A percentile compares a stretch with the other conserved stretches of the same genome.
phyloP scores from a whole-genome alignment of 768 basidiomycete species.

The Kwoniella newhampshirensis region DNA sequence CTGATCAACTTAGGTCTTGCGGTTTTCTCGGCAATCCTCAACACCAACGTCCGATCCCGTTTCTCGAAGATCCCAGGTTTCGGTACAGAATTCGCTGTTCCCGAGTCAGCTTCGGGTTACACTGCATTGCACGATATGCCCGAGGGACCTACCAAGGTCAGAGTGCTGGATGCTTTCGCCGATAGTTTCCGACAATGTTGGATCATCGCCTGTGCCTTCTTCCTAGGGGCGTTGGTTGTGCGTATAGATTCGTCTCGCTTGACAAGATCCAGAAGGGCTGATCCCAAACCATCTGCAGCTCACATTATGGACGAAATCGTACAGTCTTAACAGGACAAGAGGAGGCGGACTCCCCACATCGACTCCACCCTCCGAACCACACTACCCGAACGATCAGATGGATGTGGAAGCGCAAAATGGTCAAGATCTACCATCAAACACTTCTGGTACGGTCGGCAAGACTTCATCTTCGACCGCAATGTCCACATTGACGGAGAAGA shows the following conservation, averaged over 20 bases:
- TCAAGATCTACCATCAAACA: too few relatives aligned
- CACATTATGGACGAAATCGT: slow-evolving; percentile 17
- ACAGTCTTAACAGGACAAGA: slow-evolving; percentile 16
- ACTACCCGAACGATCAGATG: too few relatives aligned
- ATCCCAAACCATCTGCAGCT: slow-evolving; percentile 1
- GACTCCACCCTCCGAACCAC: too few relatives aligned
- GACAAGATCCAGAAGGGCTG: not conserved
- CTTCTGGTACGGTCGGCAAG: too few relatives aligned
- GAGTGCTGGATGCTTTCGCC: slow-evolving; percentile 16
- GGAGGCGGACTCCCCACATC: not conserved
- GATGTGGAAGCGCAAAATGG: too few relatives aligned
- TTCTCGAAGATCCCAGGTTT: slow-evolving; percentile 46
- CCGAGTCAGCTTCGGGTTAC: slow-evolving; percentile 41
- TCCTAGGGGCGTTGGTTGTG: slow-evolving; percentile 13
- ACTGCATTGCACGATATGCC: slow-evolving; percentile 15
- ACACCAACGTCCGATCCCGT: slow-evolving; percentile 38
- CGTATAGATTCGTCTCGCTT: not conserved
- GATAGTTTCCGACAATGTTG: slow-evolving; percentile 22
- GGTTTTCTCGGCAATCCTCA: slow-evolving; percentile 47
- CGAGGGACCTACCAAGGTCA: slow-evolving; percentile 1
- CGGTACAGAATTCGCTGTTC: slow-evolving; percentile 42
- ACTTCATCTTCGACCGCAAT: too few relatives aligned
- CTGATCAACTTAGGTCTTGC: slow-evolving; percentile 46
- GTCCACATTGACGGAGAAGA: too few relatives aligned
- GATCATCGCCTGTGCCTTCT: slow-evolving; percentile 19